phyloP scores from a whole-genome alignment of 1,284 basidiomycete species.

The Hortiboletus rubellus region DNA sequence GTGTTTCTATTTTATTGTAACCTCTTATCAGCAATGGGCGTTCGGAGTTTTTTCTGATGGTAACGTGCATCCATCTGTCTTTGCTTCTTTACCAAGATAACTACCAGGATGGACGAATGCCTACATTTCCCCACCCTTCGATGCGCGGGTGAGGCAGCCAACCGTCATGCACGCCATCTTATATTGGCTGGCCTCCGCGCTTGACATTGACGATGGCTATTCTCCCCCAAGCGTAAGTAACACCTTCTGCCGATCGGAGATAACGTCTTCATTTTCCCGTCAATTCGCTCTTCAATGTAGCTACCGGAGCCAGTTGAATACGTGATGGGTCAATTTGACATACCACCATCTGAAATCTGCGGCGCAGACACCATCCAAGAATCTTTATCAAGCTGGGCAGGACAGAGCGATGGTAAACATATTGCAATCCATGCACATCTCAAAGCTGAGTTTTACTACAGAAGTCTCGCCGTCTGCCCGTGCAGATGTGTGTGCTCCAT shows the following conservation, averaged over 20 bases:
- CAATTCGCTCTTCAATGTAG: conserved; percentile 20
- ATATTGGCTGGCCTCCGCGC: conserved; percentile 38
- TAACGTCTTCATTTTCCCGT: conserved; percentile 9
- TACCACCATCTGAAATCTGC: conserved; percentile 22
- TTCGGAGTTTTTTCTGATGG: conserved; percentile 53
- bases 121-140: conserved; percentile 37
- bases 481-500: conserved; percentile 8
- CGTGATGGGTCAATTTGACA: conserved; percentile 29
- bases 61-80: conserved; percentile 18
- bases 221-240: conserved; percentile 27
- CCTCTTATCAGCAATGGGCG: conserved; percentile 50
- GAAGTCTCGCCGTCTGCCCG: conserved; percentile 27
- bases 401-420: conserved; percentile 34
- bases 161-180: conserved; percentile 36
- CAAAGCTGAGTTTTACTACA: conserved; percentile 7
- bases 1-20: conserved; percentile 46
- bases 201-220: conserved; percentile 35
- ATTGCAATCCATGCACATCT: background rate
- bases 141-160: conserved; percentile 29
- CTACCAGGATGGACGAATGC: conserved; percentile 40
- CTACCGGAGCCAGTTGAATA: conserved; percentile 41
- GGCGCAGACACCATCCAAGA: conserved; percentile 20
- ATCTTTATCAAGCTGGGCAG: conserved; percentile 40
- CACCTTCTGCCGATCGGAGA: background rate
- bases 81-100: conserved; percentile 15